Evolutionary conservation across 176 grass and related monocot genomes (phyloP), one percentile per base, ranked within the genome.

Genomic region (Paspalum vaginatum): DNA sequence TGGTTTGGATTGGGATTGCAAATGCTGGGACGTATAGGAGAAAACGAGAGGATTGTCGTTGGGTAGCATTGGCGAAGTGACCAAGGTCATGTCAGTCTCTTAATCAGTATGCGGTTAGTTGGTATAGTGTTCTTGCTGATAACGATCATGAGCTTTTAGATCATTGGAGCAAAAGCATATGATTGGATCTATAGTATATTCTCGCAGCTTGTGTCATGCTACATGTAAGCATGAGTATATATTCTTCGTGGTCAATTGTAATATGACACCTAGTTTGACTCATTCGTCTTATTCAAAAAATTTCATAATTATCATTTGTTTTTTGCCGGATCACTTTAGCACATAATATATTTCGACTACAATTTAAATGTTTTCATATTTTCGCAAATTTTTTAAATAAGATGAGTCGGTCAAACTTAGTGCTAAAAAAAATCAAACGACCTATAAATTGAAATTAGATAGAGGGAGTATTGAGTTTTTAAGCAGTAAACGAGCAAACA

Each of bases 41-140:
- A 70, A 85, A 61, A 85, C 54, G 74, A 84, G 27, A 70, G 43
- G 38, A 20, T 74, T 55, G 20, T 77, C 52, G 21, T 70, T 61
- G 20, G 82, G 24, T 57, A 42, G 21, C 22, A 32, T 72, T 24
- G 4, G 5, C 41, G 20, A 42, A 77, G 46, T 47, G 26, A 57
- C 54, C 11, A 9, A 56, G 14, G 60, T 73, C 68, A 40, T 32
- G 53, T 48, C 50, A 18, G 0, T 20, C 13, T 37, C 51, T 44
- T 32, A 12, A 44, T 6, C 44, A 27, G 22, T 17, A 32, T 0
- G 10, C 43, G 13, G 21, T 39, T 32, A 25, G 75, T 11, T 10
- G 2, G 58, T 77, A 25, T 61, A n/a, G 5, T 77, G 58, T 49
- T 13, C 57, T 49, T 37, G 58, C 38, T 49, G 75, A 63, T 38